phyloP scores from a whole-genome alignment of 2,329 filamentous ascomycete species.

The Alternaria ventricosa region DNA sequence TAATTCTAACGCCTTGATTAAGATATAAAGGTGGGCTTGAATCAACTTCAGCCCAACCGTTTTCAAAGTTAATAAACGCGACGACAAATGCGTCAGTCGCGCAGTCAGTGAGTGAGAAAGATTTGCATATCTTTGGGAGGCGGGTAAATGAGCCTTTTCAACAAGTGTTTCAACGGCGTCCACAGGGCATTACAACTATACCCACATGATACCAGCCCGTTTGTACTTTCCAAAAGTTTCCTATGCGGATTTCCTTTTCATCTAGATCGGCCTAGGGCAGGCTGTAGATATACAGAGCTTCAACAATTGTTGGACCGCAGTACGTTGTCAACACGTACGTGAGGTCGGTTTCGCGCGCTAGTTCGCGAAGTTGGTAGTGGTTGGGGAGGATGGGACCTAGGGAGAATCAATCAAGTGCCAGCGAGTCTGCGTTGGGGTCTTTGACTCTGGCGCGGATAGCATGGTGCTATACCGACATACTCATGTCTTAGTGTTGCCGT shows the following conservation, averaged over 20 bases:
- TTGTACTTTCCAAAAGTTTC: conserved; percentile 38
- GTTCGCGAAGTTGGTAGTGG: not conserved
- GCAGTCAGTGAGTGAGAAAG: conserved; percentile 17
- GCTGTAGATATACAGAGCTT: conserved; percentile 26
- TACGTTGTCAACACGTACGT: conserved; percentile 39
- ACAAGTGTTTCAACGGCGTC: conserved; percentile 49
- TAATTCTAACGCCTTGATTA: conserved; percentile 59
- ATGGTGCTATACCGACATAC: not conserved
- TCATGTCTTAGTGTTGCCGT: not conserved
- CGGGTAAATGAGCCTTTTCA: conserved; percentile 45
- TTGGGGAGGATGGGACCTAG: not conserved
- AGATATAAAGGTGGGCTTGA: conserved; percentile 43
- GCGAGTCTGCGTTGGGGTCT: not conserved
- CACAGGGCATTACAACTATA: conserved; percentile 36
- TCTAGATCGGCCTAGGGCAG: conserved; percentile 25
- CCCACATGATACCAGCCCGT: conserved; percentile 41
- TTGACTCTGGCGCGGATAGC: not conserved
- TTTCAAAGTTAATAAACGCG: conserved; percentile 5
- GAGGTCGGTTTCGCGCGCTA: conserved; percentile 14
- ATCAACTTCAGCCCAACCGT: conserved; percentile 48
- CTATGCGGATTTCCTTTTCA: conserved; percentile 30
- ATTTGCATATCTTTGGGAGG: conserved; percentile 49
- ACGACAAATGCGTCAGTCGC: conserved; percentile 20
- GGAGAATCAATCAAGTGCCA: conserved; percentile 1
- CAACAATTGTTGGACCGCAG: conserved; percentile 31